Base-by-base conservation (phyloP, 345 rosid species). In the Eucalyptus guilfoylei region DNA sequence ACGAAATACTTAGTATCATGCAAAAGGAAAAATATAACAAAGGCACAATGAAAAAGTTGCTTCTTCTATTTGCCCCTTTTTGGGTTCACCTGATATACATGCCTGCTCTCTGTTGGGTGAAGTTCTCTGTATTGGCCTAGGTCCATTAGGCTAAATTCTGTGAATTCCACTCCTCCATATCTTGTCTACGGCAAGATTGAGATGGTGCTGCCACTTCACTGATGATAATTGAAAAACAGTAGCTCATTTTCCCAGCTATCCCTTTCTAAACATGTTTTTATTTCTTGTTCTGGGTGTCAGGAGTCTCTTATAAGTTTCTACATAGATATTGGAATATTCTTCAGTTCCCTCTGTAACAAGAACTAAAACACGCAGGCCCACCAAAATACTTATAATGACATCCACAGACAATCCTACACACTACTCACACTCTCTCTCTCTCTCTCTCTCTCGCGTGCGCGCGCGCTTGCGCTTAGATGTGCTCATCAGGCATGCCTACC, bases 381-480 rank as follows among this genome's bases (percentile, higher is more conserved):
- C 14, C 26, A 76, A 76, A 69, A 69, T 34, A 69, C 26, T 34
- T 72, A 37, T 9, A 17, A 19, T 34, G 44, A 69, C 24, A 67
- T 42, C 42, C 44, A 34, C 45, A 37, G 28, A 21, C 83, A 76
- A 76, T 37, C 8, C 28, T 21, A 76, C 83, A 76, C 83, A 37
- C 45, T 21, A 10, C 81, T 72, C 80, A 16, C 14, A 48, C 49
- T 48, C 42, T 32, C 42, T 8, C 80, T 17, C 47, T 40, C 28
- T 76, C 47, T 37, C 81, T 72, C 44, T 69, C 26, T 34, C 6
- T 4, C 3, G 2, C 1, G 0, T 9, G 1, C 72, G 1, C 4
- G 5, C 3, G 4, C 4, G 3, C 4, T 4, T 34, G 2, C 9
- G 2, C 26, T 24, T 37, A 19, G 45, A 37, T 76, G 83, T 76